phyloP scores from a whole-genome alignment of 1,284 basidiomycete genomes.

The Volvariella volvacea region DNA sequence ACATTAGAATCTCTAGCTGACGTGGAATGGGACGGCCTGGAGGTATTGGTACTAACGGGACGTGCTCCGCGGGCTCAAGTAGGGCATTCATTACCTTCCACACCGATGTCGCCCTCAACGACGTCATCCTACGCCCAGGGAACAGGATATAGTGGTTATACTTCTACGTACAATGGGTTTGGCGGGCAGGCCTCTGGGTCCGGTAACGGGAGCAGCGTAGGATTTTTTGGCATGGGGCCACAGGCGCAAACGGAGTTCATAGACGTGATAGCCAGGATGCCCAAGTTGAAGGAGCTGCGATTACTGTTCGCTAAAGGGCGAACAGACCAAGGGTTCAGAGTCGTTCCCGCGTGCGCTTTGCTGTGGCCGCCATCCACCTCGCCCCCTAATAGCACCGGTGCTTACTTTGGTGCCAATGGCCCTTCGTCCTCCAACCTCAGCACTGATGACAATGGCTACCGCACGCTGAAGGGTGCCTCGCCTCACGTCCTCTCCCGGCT shows the following conservation, averaged over 20 bases:
- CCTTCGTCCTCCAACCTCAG: too few relatives aligned
- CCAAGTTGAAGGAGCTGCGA: slow-evolving; percentile 24
- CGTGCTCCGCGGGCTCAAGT: slow-evolving; percentile 17
- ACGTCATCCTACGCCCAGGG: too few relatives aligned
- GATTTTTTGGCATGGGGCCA: not conserved
- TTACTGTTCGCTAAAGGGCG: slow-evolving; percentile 24
- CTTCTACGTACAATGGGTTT: too few relatives aligned
- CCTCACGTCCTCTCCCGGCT: slow-evolving; percentile 20
- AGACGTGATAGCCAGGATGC: slow-evolving; percentile 26
- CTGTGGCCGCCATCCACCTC: too few relatives aligned
- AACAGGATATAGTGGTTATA: too few relatives aligned
- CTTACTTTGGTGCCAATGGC: too few relatives aligned
- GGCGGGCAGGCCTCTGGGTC: too few relatives aligned
- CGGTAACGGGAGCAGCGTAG: too few relatives aligned
- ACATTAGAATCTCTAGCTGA: slow-evolving; percentile 19
- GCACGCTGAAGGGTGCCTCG: slow-evolving; percentile 14
- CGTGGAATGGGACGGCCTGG: slow-evolving; percentile 24
- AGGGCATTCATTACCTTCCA: too few relatives aligned
- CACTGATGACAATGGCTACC: slow-evolving; percentile 4
- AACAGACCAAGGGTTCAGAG: slow-evolving; percentile 16
- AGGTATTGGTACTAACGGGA: slow-evolving; percentile 28
- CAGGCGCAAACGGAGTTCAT: slow-evolving; percentile 18
- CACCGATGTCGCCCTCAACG: too few relatives aligned
- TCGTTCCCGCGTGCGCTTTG: slow-evolving; percentile 12
- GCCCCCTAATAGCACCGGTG: too few relatives aligned